Base-by-base conservation (phyloP, 2,329 filamentous ascomycete species). In the Neonectria punicea region DNA sequence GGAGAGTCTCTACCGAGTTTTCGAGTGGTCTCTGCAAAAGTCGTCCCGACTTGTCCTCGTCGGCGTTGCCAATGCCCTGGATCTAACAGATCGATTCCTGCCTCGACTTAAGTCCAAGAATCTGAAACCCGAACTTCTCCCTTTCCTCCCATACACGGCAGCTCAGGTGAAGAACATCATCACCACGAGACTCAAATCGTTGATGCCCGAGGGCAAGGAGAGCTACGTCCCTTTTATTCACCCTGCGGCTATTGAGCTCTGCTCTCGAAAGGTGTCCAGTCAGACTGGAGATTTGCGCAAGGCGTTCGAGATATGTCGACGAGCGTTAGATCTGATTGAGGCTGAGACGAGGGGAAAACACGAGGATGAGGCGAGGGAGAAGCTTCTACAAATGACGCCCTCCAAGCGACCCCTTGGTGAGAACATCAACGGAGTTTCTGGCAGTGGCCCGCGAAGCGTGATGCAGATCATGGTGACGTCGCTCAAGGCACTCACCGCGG, bases 281-380 rank as follows among this genome's bases (percentile, higher is more conserved):
- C 95, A 98, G 77, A 97, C 93, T 0, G 96, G 96, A 47, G 96
- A 99, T 78, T 80, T 99, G 53, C 92, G 96, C 66, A 97, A 97
- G 79, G 95, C 94, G 0, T 98, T 98, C 74, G 95, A 98, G 78
- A 93, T 99, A 65, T 94, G 95, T 78, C 91, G 93, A 51, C 89
- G 93, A 58, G 93, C 94, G 4, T 89, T 99, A 61, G 95, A 98
- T 78, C 82, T 97, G 22, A 89, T 98, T 53, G 96, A 98, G 80
- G 85, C 88, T 57, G 95, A 98, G 79, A 95, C 92, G 1, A 89
- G 89, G 63, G 85, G 89, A 67, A 93, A 91, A 75, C 87, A 94
- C 68, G 87, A 91, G 68, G 89, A 90, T 68, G 87, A 83, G 70
- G 83, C 82, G 65, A 83, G 85, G 60, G 87, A 90, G 67, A 81